phyloP scores from a whole-genome alignment of 1,284 basidiomycete genomes.

The Trametes sp. region DNA sequence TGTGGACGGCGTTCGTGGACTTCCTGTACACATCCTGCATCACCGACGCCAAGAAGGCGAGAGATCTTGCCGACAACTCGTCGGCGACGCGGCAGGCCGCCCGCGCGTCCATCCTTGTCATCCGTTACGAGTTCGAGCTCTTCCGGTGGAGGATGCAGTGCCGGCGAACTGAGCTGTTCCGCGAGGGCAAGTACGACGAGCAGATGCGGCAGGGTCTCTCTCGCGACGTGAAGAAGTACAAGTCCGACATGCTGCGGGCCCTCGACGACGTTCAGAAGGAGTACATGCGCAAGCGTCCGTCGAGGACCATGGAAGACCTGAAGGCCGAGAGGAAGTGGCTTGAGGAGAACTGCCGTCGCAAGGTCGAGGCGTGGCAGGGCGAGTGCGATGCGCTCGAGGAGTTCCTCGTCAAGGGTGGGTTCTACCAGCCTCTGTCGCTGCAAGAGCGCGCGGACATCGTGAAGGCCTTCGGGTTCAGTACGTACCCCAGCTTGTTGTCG shows the following conservation, averaged over 20 bases:
- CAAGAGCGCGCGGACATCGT: slow-evolving; percentile 59
- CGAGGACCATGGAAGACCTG: slow-evolving; percentile 30
- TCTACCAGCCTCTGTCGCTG: slow-evolving; percentile 53
- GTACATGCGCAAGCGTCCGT: slow-evolving; percentile 25
- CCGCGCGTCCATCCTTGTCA: slow-evolving; percentile 44
- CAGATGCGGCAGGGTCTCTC: slow-evolving; percentile 30
- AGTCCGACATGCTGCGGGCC: slow-evolving; percentile 9
- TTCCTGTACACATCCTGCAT: slow-evolving; percentile 53
- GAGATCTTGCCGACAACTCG: slow-evolving; percentile 45
- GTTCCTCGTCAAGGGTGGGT: slow-evolving; percentile 43
- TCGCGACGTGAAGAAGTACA: slow-evolving; percentile 21
- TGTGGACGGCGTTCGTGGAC: slow-evolving; percentile 48
- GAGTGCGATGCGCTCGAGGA: slow-evolving; percentile 39
- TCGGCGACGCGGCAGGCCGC: slow-evolving; percentile 46
- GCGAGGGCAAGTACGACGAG: not conserved
- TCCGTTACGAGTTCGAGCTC: slow-evolving; percentile 47
- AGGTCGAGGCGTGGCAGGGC: slow-evolving; percentile 46
- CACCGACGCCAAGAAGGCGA: slow-evolving; percentile 51
- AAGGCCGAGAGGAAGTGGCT: slow-evolving; percentile 46
- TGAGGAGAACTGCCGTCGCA: slow-evolving; percentile 41
- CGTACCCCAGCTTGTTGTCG: not conserved
- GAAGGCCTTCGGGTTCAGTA: slow-evolving; percentile 55
- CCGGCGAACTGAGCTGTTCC: slow-evolving; percentile 13
- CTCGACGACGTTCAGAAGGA: slow-evolving; percentile 9
- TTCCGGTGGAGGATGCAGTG: slow-evolving; percentile 46